Evolutionary conservation across 23 red algal genomes (phyloP).

Genomic region (Agarophyton chilense): DNA sequence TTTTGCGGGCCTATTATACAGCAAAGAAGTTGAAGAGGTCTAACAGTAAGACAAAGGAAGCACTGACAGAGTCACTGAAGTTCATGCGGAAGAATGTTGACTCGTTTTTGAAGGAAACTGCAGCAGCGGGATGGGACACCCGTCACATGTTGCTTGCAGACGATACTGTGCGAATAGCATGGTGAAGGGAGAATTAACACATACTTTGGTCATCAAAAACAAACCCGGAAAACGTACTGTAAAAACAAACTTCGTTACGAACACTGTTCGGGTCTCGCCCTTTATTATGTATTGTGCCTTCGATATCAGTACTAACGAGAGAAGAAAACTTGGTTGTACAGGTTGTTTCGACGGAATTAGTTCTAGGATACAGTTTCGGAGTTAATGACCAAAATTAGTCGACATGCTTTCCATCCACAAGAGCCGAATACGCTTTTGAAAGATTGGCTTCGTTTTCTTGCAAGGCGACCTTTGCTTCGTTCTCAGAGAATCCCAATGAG

Average conservation of each 20-base stretch:
- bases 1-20: conserved; percentile 56
- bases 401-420: conserved; percentile 8
- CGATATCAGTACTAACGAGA: too few species aligned
- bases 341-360: background rate
- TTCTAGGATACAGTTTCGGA: background rate
- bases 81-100: conserved; percentile 43
- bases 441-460: conserved; percentile 46
- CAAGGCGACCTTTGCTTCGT: conserved; percentile 30
- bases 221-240: too few species aligned
- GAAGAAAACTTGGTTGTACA: background rate
- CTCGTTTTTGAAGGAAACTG: conserved; percentile 17
- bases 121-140: conserved; percentile 54
- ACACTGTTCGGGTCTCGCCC: too few species aligned
- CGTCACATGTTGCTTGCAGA: conserved; percentile 68
- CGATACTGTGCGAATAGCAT: conserved; percentile 21
- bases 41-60: background rate
- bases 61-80: conserved; percentile 40
- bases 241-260: too few species aligned
- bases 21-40: conserved; percentile 36
- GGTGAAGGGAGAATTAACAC: conserved; percentile 8
- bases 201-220: background rate
- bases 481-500: conserved; percentile 48
- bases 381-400: conserved; percentile 30
- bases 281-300: too few species aligned
- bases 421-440: conserved; percentile 41